Conservation (phyloP, 2,329 filamentous ascomycete genomes). For the Periconia sp. region DNA sequence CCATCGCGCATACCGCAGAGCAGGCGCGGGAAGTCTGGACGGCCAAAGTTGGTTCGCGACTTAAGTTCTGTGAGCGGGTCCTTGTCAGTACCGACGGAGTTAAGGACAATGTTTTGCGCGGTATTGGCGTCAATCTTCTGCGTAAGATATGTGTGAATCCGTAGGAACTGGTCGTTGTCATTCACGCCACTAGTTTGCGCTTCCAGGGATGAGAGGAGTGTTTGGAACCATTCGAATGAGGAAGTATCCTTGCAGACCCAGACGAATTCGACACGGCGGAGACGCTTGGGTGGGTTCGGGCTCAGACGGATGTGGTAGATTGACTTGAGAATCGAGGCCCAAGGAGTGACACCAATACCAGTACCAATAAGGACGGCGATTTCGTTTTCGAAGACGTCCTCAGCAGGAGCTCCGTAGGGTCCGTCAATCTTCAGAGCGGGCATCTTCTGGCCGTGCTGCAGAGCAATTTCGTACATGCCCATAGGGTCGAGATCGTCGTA, state of each 20-base stretch:
- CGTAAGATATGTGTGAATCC: conserved; percentile 97
- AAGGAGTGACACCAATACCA: conserved; percentile 85
- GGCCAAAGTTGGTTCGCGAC: conserved; percentile 89
- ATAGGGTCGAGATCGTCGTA: conserved; percentile 90
- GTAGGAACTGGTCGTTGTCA: conserved; percentile 80
- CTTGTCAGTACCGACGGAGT: conserved; percentile 84
- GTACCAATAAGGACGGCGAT: conserved; percentile 86
- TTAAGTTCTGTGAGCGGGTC: conserved; percentile 93
- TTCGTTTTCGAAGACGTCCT: conserved; percentile 95
- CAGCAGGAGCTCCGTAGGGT: conserved; percentile 93
- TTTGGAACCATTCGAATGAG: conserved; percentile 99
- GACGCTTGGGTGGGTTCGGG: conserved; percentile 85
- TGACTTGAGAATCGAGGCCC: conserved; percentile 90
- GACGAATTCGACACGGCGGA: conserved; percentile 96
- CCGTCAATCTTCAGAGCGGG: conserved; percentile 88
- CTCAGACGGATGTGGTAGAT: conserved; percentile 95
- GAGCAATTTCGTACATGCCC: conserved; percentile 97
- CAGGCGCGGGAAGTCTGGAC: conserved; percentile 84
- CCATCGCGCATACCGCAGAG: conserved; percentile 87
- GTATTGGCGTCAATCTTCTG: conserved; percentile 92
- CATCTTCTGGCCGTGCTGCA: conserved; percentile 93
- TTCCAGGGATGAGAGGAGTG: conserved; percentile 87
- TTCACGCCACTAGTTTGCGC: conserved; percentile 71
- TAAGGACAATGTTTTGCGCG: conserved; percentile 94
- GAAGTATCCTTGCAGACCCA: conserved; percentile 97